Base-by-base conservation (phyloP, 345 rosid genomes). In the Citrus trifoliata region DNA sequence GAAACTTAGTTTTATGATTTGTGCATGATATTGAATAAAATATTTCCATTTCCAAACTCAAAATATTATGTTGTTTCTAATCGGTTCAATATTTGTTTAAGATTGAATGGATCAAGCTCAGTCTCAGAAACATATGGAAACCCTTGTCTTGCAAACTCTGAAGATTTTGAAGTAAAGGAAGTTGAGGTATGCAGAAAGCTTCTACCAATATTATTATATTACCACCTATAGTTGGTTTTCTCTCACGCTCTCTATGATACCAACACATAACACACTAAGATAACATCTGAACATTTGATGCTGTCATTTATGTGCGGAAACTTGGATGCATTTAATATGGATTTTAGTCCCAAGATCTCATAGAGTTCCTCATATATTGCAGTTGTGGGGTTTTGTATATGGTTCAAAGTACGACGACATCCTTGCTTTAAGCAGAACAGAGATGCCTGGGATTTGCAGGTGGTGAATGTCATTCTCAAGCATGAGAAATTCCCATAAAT, bases 371-470 rank as follows among this genome's bases (percentile, higher is more conserved):
- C 67, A 19, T 60, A 61, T 24, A 37, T 62, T 78, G 85, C 90
- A 96, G 99, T 83, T 96, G 66, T 94, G 98, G 99, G 97, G 98
- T 27, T 96, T 96, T 80, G 95, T 94, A 4, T 83, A 92, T 79
- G 91, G 89, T 70, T 88, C 99, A 37, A 91, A 88, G 82, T 96
- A 91, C 1, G 99, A 96, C 67, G 99, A 96, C 83, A 78, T 93
- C 33, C 92, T 92, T 64, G 86, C 97, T 76, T 80, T 80, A 65
- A 90, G 94, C 88, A 86, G 84, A 87, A 88, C 76, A 13, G 90
- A 78, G 76, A 88, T 85, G 74, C 90, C 95, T 13, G 97, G 99
- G 63, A 90, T 94, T 53, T 89, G 91, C 90, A 89, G 97, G 53
- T 96, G 96, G 95, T 90, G 66, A 87, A 46, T 67, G 21, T 61